A percentile compares a stretch with the other conserved stretches of the same genome.
Conservation (phyloP, 139 green algal species). For the Tetraselmis chui region DNA sequence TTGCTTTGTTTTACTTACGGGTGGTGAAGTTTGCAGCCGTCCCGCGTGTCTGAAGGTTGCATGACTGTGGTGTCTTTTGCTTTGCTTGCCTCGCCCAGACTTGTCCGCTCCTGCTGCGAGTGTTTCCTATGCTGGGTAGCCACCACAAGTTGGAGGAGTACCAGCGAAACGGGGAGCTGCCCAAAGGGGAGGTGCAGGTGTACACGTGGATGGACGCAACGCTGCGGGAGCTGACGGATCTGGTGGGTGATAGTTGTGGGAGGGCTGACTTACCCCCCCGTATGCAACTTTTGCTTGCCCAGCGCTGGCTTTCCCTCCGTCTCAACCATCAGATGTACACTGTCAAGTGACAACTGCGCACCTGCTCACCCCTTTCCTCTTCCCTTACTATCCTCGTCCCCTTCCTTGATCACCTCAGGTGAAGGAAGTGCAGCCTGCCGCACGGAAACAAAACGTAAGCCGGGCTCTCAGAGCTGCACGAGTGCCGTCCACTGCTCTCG, state of each 20-base stretch:
- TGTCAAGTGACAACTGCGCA: neutral
- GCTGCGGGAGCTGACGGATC: constrained; percentile 80
- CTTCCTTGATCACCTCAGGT: constrained; percentile 28
- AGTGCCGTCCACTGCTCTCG: neutral
- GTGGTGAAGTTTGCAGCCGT: no score
- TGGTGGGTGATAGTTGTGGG: constrained; percentile 32
- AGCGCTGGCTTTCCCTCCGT: no score
- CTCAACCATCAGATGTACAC: no score
- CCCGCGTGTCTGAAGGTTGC: no score
- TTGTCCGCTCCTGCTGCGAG: constrained; percentile 77
- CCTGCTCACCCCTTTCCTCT: neutral
- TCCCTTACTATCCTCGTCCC: neutral
- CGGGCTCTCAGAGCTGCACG: neutral
- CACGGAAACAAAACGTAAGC: neutral
- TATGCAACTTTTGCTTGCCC: neutral
- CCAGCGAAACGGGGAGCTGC: constrained; percentile 18
- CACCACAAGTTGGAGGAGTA: constrained; percentile 75
- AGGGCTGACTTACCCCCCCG: neutral
- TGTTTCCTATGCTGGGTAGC: constrained; percentile 61
- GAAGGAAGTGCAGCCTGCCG: constrained; percentile 54
- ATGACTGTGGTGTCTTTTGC: no score
- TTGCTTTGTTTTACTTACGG: no score
- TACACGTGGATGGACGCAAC: constrained; percentile 93
- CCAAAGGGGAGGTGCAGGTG: constrained; percentile 49
- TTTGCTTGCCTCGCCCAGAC: constrained; percentile 15